Base-by-base conservation (phyloP, 2,329 filamentous ascomycete genomes). In the Venturia carpophila region DNA sequence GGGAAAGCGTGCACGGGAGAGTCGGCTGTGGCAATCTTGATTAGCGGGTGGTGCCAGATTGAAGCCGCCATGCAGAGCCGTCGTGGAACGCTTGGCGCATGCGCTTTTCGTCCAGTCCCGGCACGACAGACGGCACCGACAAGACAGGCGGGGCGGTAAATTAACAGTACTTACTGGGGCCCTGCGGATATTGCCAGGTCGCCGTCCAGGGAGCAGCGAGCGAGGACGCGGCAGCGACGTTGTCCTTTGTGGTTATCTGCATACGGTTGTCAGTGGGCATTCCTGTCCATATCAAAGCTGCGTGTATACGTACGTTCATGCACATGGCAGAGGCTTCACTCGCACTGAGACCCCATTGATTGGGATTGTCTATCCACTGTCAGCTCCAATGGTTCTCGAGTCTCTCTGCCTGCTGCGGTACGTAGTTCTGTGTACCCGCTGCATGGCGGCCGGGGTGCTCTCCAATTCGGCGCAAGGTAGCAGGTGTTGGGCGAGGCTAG, bases 1-100 rank as follows among this genome's bases (percentile, higher is more conserved):
- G 82, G 78, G 70, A 78, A 84, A 17, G 81, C 83, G 68, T 84
- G 82, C 67, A 84, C 82, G 27, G 81, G 81, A 34, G 78, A 74
- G 30, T 58, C 24, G 34, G n/a, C 49, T 64, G 21, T 55, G 34
- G 17, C 47, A 64, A 47, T 43, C 19, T 27, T 42, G 60, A 62
- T 62, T 43, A 62, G 60, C 60, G 43, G 21, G 19, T 15, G 61
- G 27, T 34, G 37, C 39, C 39, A 43, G 39, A 58, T 58, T 37
- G 11, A 19, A 37, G 52, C 52, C 5, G 52, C 52, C 21, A 27
- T 49, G 47, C 30, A 11, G 30, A 19, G 52, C 52, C 15, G 52
- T 37, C 37, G 52, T 37, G 52, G 52, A 21, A 37, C 27, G 11
- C 52, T 34, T 19, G 52, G 30, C 30, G 52, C 52, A 34, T 37